Percentiles rank a stretch among this genome's conserved stretches.
phyloP scores from a whole-genome alignment of 2,329 filamentous ascomycete species.

The Elsinoe fawcettii region DNA sequence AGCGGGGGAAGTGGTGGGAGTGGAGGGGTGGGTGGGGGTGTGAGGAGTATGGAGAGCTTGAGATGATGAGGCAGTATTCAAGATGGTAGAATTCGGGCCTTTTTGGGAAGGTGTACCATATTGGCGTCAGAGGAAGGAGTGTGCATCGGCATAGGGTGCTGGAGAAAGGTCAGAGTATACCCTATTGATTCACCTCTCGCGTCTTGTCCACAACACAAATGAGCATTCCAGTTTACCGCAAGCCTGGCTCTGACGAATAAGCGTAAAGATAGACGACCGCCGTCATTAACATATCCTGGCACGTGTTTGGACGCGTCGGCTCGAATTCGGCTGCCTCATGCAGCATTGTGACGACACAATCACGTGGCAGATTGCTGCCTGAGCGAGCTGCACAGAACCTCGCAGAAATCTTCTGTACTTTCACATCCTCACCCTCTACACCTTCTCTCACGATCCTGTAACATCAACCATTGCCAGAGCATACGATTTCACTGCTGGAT shows the following conservation, averaged over 20 bases:
- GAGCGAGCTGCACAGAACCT: background rate
- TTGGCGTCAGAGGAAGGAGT: background rate
- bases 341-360: background rate
- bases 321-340: background rate
- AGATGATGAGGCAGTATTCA: no score
- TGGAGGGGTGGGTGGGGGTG: background rate
- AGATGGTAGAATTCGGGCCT: no score
- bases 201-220: no score
- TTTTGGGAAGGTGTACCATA: background rate
- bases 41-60: constrained; percentile 9
- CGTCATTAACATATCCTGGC: background rate
- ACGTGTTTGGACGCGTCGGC: background rate
- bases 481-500: no score
- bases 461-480: no score
- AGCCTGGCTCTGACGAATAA: no score
- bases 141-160: background rate
- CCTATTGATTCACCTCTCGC: background rate
- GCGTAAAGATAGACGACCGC: background rate
- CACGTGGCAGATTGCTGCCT: background rate
- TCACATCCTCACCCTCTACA: no score
- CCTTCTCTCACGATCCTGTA: no score
- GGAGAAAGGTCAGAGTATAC: background rate
- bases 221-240: no score
- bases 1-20: constrained; percentile 10
- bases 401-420: no score